Percentiles rank a stretch among this genome's conserved stretches.
Evolutionary conservation across 345 rosid genomes (phyloP).

Genomic region (Microcos paniculata): DNA sequence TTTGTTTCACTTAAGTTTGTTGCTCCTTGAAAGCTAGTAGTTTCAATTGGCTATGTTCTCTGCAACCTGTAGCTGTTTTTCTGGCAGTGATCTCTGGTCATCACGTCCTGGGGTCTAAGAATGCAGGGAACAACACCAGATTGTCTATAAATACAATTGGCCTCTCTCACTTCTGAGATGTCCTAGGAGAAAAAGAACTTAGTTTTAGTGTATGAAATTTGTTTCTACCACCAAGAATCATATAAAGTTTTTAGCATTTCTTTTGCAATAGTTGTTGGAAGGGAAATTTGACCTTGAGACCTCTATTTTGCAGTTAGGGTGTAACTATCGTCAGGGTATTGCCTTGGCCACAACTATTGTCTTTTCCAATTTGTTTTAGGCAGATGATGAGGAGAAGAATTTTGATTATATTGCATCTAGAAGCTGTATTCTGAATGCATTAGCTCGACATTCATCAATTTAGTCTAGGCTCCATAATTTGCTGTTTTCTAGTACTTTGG

Average conservation of each 20-base stretch:
- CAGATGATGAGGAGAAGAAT: not conserved
- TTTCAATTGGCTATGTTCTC: constrained; percentile 14
- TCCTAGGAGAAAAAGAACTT: not conserved
- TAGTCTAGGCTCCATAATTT: constrained; percentile 1
- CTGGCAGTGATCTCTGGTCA: not conserved
- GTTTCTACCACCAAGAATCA: not conserved
- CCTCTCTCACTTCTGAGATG: constrained; percentile 16
- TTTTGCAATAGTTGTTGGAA: not conserved
- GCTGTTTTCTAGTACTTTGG: not conserved
- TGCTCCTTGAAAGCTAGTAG: constrained; percentile 37
- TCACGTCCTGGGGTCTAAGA: constrained; percentile 15
- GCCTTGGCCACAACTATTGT: not conserved
- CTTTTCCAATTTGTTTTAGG: not conserved
- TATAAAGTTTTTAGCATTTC: not conserved
- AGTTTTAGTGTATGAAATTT: not conserved
- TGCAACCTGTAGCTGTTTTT: not conserved
- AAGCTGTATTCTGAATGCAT: not conserved
- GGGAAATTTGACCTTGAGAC: not conserved
- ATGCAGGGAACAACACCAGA: constrained; percentile 19
- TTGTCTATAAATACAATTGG: constrained; percentile 23
- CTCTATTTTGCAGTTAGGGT: not conserved
- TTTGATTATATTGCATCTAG: not conserved
- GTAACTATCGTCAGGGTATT: not conserved
- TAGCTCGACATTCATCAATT: not conserved
- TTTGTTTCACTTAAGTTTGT: constrained; percentile 5